Evolutionary conservation across 2,329 filamentous ascomycete genomes (phyloP).

Genomic region (Colletotrichum lentis): DNA sequence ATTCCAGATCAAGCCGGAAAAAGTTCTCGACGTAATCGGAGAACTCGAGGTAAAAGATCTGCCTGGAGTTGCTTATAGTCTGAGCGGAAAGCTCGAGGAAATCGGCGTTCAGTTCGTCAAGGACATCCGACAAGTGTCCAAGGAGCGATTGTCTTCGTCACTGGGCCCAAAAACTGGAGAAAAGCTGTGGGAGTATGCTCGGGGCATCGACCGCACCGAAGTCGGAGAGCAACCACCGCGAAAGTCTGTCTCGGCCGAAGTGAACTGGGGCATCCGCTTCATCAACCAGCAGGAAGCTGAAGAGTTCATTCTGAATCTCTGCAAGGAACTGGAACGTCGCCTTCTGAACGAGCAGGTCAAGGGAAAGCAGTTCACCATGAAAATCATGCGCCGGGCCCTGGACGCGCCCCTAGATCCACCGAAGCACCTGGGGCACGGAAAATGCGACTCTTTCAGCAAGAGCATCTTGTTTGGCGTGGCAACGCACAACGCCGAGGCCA

Average conservation of each 20-base stretch:
- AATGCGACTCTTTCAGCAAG: constrained; percentile 94
- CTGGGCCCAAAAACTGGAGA: constrained; percentile 93
- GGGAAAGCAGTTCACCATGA: constrained; percentile 88
- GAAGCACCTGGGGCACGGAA: constrained; percentile 94
- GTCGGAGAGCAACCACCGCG: constrained; percentile 85
- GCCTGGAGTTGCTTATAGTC: constrained; percentile 91
- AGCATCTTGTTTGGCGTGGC: constrained; percentile 83
- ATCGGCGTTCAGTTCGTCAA: constrained; percentile 83
- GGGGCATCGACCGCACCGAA: constrained; percentile 85
- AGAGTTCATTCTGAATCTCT: constrained; percentile 86
- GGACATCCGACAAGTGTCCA: constrained; percentile 79
- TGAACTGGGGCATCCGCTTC: constrained; percentile 98
- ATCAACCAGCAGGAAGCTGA: constrained; percentile 91
- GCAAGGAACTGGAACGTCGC: constrained; percentile 82
- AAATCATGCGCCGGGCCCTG: constrained; percentile 87
- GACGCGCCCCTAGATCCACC: constrained; percentile 90
- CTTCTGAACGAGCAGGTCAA: constrained; percentile 85
- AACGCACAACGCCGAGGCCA: constrained; percentile 74
- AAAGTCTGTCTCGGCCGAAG: constrained; percentile 95
- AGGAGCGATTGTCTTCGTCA: constrained; percentile 75
- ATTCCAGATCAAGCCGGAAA: constrained; percentile 83
- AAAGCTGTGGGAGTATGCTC: constrained; percentile 87
- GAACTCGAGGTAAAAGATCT: constrained; percentile 80
- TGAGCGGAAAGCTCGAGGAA: constrained; percentile 86
- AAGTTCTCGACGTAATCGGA: constrained; percentile 78